Base-by-base conservation (phyloP, 1,139 yeast species). In the Yamadazyma diospyri region DNA sequence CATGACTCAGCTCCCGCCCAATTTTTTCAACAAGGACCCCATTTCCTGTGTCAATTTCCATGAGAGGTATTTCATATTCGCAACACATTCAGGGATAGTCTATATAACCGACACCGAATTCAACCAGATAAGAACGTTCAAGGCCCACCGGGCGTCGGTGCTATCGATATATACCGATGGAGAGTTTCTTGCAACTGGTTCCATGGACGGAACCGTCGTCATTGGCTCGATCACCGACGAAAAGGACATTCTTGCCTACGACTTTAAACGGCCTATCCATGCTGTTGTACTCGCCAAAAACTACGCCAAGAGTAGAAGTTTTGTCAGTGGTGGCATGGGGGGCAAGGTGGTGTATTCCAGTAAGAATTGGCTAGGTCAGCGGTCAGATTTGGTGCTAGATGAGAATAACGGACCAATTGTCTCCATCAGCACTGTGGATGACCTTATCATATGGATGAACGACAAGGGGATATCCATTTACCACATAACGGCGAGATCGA, bases 191-290 rank as follows among this genome's bases (percentile, higher is more conserved):
- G 94, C 89, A 0, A 81, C 94, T 0, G 95, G 89, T 0, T 87
- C 97, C 0, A 81, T 89, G 68, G 97, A 92, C 52, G 97, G 98
- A 0, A 84, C 95, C 0, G 83, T 89, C 0, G 88, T 86, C 0
- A 75, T 89, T 8, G 94, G 95, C 0, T 74, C 89, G 0, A 63
- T 84, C 0, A 41, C 45, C 2, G 87, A 82, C 39, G 76, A 73
- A 13, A 63, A 69, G 18, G 94, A 82, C 45, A 75, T 83, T 3
- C 67, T 75, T 0, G 88, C 88, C 2, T 83, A 76, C 44, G 94
- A 88, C 54, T 86, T 88, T 55, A 82, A 84, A 48, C 63, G 97
- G 21, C 97, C 98, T 0, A 76, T 94, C 0, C 94, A 88, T 53
- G 78, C 94, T 0, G 94, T 92, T 3, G 83, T 89, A 0, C 56